Conservation (phyloP, 441 rosid genomes). For the Manihot esculenta region DNA sequence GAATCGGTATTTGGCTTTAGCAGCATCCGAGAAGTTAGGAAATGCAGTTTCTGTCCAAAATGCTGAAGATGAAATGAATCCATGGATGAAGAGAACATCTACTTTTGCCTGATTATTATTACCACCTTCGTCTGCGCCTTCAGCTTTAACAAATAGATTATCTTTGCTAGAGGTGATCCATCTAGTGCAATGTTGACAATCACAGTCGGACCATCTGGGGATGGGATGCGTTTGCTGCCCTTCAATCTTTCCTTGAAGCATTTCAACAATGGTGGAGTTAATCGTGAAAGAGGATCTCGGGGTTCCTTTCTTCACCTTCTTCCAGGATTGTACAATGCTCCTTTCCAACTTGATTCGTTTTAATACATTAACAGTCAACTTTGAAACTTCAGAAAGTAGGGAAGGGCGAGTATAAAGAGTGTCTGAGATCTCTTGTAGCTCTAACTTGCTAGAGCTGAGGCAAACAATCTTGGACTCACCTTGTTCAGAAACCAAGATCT, state of each 20-base stretch:
- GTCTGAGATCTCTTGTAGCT: constrained; percentile 83
- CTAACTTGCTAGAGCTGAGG: constrained; percentile 54
- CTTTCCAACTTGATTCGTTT: constrained; percentile 38
- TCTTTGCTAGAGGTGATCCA: constrained; percentile 61
- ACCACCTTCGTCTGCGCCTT: constrained; percentile 59
- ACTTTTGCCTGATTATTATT: constrained; percentile 50
- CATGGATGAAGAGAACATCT: constrained; percentile 88
- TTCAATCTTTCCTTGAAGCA: constrained; percentile 70
- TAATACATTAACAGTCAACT: constrained; percentile 39
- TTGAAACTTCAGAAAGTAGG: constrained; percentile 50
- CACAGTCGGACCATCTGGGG: constrained; percentile 93
- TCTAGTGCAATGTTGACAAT: constrained; percentile 63
- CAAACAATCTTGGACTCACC: constrained; percentile 72
- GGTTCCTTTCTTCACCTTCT: constrained; percentile 33
- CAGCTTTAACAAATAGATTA: constrained; percentile 67
- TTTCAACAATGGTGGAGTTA: constrained; percentile 68
- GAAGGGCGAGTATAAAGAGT: constrained; percentile 85
- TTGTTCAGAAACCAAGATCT: constrained; percentile 70
- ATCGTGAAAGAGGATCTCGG: constrained; percentile 45
- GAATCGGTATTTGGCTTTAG: constrained; percentile 59
- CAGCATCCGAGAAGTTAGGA: constrained; percentile 64
- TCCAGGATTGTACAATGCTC: too few relatives aligned
- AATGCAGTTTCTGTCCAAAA: constrained; percentile 96
- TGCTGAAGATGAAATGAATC: constrained; percentile 93
- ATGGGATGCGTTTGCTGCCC: constrained; percentile 37